Conservation (phyloP, 2,329 filamentous ascomycete species). For the Penicillium sp. region DNA sequence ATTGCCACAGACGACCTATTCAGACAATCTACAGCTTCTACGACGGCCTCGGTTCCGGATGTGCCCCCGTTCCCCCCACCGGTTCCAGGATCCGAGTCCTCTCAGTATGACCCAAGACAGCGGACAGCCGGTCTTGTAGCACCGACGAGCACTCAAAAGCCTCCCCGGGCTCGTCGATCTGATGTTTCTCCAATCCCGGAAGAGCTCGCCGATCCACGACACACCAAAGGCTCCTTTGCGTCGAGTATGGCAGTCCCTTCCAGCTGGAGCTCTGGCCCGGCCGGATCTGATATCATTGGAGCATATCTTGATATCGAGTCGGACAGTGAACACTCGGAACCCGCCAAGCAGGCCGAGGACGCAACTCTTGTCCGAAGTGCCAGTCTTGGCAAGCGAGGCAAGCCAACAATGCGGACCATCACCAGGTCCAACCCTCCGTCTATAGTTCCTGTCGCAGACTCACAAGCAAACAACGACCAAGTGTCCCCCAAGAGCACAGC, state of each 20-base stretch:
- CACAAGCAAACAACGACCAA: slow-evolving; percentile 4
- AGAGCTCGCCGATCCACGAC: slow-evolving; percentile 59
- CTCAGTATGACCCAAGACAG: slow-evolving; percentile 26
- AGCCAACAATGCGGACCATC: slow-evolving; percentile 46
- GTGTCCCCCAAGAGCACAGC: slow-evolving; percentile 2
- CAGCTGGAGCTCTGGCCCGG: slow-evolving; percentile 60
- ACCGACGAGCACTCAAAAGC: slow-evolving; percentile 32
- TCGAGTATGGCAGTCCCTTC: slow-evolving; percentile 74
- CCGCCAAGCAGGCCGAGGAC: slow-evolving; percentile 21
- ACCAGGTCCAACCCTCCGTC: slow-evolving; percentile 29
- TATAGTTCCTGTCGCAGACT: slow-evolving; percentile 21
- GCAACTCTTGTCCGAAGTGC: slow-evolving; percentile 41
- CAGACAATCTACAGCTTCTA: slow-evolving; percentile 30
- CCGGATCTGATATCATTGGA: slow-evolving; percentile 50
- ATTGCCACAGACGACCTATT: slow-evolving; percentile 32
- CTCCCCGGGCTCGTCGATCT: slow-evolving; percentile 61
- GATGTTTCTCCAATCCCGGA: slow-evolving; percentile 77
- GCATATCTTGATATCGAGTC: slow-evolving; percentile 35
- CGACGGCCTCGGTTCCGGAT: slow-evolving; percentile 33
- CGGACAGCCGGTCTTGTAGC: slow-evolving; percentile 33
- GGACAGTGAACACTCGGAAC: slow-evolving; percentile 21
- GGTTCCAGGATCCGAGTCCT: slow-evolving; percentile 22
- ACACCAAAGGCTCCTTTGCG: slow-evolving; percentile 60
- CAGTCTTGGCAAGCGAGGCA: slow-evolving; percentile 46
- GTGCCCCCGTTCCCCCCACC: slow-evolving; percentile 26